Evolutionary conservation across 305 asterid species (phyloP), one percentile per base, ranked within the genome.

Genomic region (Fraxinus paxiana): DNA sequence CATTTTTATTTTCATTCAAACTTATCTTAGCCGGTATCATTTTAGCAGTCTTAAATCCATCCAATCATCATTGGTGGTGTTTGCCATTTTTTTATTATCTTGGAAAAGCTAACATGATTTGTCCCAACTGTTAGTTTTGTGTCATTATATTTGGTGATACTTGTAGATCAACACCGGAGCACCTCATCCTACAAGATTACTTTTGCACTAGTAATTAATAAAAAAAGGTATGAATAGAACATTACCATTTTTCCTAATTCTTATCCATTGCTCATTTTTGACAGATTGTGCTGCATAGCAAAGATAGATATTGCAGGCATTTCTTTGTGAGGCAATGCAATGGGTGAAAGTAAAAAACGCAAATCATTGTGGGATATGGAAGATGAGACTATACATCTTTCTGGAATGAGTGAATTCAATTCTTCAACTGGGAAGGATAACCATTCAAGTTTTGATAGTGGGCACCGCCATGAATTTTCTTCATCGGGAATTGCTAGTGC

Each of bases 341-440:
- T 94, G 97, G 92, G 89, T 83, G 96, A 90, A 82, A 88, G 89
- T 81, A 92, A 91, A 88, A 88, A 88, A 85, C 97, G 91, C 77
- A 91, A 84, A 83, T 89, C 98, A 43, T 76, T 86, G 83, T 91
- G 98, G 97, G 97, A 92, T 82, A 80, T 75, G 76, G 91, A 84
- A 83, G 94, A 82, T 6, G 93, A 88, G 79, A 67, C 80, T 26
- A 85, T 75, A 56, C 67, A 18, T 56, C 12, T 18, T 56, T 18
- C 67, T 56, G 67, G 28, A 56, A 56, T 56, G 26, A 56, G 67
- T 56, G 67, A 18, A 18, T 56, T 17, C 28, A 18, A 56, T 18
- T 56, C 67, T 18, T 6, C 13, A 18, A 18, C 67, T 18, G 28
- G 67, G 67, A 56, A 56, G 67, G 28, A 56, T 17, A 18, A 56